Evolutionary conservation across 2,329 filamentous ascomycete genomes (phyloP).

Genomic region (Fusarium hostae): DNA sequence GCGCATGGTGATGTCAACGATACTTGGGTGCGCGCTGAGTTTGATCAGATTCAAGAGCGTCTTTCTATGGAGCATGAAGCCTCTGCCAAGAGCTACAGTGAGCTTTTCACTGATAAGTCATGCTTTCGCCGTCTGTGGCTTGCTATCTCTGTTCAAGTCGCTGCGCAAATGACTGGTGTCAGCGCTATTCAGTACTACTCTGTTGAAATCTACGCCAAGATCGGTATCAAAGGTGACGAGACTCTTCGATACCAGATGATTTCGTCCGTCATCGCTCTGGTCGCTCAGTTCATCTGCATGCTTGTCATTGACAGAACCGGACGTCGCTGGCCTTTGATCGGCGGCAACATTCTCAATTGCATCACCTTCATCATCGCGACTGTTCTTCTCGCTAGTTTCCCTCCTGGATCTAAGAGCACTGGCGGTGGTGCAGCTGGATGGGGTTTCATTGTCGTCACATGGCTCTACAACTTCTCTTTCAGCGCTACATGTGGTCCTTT

Average conservation of each 20-base stretch:
- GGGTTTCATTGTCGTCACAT: constrained; percentile 28
- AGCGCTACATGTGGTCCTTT: constrained; percentile 23
- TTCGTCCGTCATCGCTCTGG: constrained; percentile 66
- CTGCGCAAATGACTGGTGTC: constrained; percentile 79
- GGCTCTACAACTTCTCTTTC: constrained; percentile 31
- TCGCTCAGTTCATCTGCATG: constrained; percentile 62
- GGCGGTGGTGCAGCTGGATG: constrained; percentile 51
- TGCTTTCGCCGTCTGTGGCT: constrained; percentile 77
- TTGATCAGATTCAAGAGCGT: constrained; percentile 72
- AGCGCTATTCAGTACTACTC: constrained; percentile 80
- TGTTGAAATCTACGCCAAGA: constrained; percentile 62
- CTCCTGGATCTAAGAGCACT: constrained; percentile 12
- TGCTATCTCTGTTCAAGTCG: constrained; percentile 73
- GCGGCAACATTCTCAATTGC: constrained; percentile 76
- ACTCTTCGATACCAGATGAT: constrained; percentile 80
- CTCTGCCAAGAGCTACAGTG: constrained; percentile 71
- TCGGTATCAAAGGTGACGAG: constrained; percentile 62
- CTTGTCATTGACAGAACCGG: constrained; percentile 75
- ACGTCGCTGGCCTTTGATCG: constrained; percentile 76
- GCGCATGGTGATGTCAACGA: constrained; percentile 73
- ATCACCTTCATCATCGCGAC: constrained; percentile 56
- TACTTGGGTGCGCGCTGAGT: constrained; percentile 77
- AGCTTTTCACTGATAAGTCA: constrained; percentile 70
- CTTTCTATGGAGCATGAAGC: constrained; percentile 74
- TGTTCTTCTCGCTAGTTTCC: constrained; percentile 24